phyloP scores from a whole-genome alignment of 2,329 filamentous ascomycete species.

The Pseudofabraea citricarpa region DNA sequence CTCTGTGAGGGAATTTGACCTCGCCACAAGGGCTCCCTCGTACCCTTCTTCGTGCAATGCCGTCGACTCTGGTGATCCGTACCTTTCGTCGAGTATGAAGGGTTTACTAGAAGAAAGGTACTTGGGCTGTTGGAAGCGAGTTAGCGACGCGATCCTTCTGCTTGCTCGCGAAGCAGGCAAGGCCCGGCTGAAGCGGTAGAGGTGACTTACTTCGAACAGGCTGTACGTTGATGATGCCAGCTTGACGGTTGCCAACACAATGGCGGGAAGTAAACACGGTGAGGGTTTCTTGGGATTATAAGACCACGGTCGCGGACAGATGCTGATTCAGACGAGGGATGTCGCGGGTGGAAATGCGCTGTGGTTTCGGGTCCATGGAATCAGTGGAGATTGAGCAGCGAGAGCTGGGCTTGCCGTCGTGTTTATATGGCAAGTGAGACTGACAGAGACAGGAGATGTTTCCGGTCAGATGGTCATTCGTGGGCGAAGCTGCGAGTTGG shows the following conservation, averaged over 20 bases:
- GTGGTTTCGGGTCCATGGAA: conserved; percentile 10
- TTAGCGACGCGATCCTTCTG: conserved; percentile 11
- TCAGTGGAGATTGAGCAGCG: neutral
- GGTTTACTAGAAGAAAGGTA: conserved; percentile 22
- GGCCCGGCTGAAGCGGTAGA: neutral
- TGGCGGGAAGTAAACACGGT: neutral
- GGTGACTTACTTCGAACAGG: conserved; percentile 26
- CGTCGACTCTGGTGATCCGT: conserved; percentile 29
- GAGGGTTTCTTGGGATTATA: neutral
- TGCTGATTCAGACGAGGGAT: neutral
- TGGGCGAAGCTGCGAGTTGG: neutral
- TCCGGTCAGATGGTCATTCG: conserved; percentile 1
- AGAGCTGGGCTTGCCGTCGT: neutral
- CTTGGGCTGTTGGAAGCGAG: conserved; percentile 21
- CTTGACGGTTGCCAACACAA: conserved; percentile 23
- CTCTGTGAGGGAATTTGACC: conserved; percentile 25
- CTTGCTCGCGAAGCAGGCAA: neutral
- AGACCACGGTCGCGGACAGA: neutral
- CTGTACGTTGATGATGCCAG: conserved; percentile 29
- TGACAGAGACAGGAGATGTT: neutral
- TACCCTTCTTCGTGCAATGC: conserved; percentile 30
- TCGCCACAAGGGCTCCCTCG: conserved; percentile 29
- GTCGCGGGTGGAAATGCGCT: neutral
- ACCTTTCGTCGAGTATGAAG: conserved; percentile 30
- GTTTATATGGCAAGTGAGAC: neutral